Percentiles rank a stretch among this genome's conserved stretches.
Evolutionary conservation across 2,329 filamentous ascomycete genomes (phyloP).

Genomic region (Ophiostoma ulmi): DNA sequence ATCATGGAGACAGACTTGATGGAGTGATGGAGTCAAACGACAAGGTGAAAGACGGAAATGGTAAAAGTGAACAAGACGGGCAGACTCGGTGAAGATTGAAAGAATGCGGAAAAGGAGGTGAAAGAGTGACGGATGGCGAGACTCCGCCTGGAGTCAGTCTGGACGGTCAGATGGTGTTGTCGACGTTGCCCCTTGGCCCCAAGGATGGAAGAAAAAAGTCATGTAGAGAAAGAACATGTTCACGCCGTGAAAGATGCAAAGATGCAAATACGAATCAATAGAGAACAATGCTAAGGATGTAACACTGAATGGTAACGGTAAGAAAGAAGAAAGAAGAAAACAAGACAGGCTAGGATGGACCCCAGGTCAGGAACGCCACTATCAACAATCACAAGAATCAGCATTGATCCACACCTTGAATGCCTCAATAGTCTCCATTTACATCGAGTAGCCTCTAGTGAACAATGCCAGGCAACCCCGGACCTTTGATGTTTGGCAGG

Average conservation of each 20-base stretch:
- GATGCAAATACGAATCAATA: neutral
- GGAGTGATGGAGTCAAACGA: neutral
- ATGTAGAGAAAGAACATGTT: neutral
- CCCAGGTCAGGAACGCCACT: neutral
- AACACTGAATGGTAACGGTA: neutral
- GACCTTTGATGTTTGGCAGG: neutral
- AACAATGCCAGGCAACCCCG: neutral
- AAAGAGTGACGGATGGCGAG: neutral
- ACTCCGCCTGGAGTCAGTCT: neutral
- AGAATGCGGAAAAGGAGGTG: too few relatives aligned
- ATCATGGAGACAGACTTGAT: neutral
- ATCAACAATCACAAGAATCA: neutral
- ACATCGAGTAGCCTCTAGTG: neutral
- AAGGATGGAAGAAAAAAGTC: neutral
- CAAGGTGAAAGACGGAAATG: neutral
- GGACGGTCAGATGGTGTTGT: neutral
- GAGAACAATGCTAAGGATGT: neutral
- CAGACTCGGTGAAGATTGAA: neutral
- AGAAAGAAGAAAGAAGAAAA: neutral
- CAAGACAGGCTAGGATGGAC: neutral
- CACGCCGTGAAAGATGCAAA: neutral
- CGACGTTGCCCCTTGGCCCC: neutral
- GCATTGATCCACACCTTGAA: neutral
- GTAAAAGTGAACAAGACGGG: neutral
- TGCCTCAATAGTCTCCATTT: neutral